Conservation (phyloP, 139 green algal species). For the Chlorella sp. region DNA sequence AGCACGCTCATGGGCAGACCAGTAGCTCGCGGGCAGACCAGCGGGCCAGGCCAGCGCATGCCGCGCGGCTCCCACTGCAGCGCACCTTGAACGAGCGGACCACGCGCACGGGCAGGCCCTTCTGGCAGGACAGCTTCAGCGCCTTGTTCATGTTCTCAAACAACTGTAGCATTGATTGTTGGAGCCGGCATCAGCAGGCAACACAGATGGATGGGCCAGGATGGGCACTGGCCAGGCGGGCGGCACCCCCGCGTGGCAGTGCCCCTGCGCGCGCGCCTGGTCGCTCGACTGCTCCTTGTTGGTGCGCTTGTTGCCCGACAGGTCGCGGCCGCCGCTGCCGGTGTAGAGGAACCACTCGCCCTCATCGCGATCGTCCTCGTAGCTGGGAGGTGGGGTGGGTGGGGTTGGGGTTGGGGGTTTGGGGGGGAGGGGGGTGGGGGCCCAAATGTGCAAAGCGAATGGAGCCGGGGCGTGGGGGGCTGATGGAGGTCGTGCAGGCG, state of each 20-base stretch:
- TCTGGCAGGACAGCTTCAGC: slow-evolving; percentile 78
- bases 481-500: too few species aligned
- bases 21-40: background rate
- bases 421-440: too few species aligned
- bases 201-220: too few species aligned
- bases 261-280: slow-evolving; percentile 55
- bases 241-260: too few species aligned
- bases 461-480: too few species aligned
- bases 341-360: slow-evolving; percentile 98
- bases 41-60: background rate
- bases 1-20: background rate
- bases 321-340: slow-evolving; percentile 85
- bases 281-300: slow-evolving; percentile 88
- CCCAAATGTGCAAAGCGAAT: background rate
- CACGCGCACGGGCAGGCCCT: slow-evolving; percentile 89
- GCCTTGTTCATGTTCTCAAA: slow-evolving; percentile 93
- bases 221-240: too few species aligned
- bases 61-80: background rate
- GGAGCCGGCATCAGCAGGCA: background rate
- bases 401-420: too few species aligned
- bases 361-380: slow-evolving; percentile 93
- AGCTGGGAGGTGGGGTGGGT: slow-evolving; percentile 50
- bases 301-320: slow-evolving; percentile 96
- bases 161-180: slow-evolving; percentile 48
- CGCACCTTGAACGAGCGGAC: slow-evolving; percentile 78